Base-by-base conservation (phyloP, 768 basidiomycete species). In the Termitomyces eurrhizus region DNA sequence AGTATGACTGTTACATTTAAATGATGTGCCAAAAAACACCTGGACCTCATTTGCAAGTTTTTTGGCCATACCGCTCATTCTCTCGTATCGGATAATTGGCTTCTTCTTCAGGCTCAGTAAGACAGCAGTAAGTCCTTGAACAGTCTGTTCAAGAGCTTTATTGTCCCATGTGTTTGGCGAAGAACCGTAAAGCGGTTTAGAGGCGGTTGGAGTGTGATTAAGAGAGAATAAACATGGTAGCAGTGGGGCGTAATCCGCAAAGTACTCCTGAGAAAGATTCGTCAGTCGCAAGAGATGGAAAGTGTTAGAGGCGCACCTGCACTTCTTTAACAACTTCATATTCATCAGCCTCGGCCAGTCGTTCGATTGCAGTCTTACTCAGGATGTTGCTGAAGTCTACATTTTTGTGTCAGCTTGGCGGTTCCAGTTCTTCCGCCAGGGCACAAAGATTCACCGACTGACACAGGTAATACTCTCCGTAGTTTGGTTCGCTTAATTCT, bases 381-480 rank as follows among this genome's bases (percentile, higher is more conserved):
- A 99, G 73, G 44, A 92, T 86, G 68, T 95, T 98, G 76, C 95
- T 98, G 72, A 99, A 99, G 75, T 97, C 96, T 98, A 60, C 18
- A 52, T 49, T 52, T 57, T 51, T 53, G 37, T 54, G 56, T 67
- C 68, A 62, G 70, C 70, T 58, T n/a, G 37, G 57, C 56, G 41
- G 36, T 61, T 61, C 57, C 58, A 57, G 29, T 56, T 36, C 51
- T 57, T 61, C 58, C 64, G 70, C 62, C 55, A 58, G 64, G 65
- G 73, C 67, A 66, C 69, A 68, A 68, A 74, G 76, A 83, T 78
- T 82, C 85, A 90, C 88, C 82, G 80, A 93, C 96, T 90, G 85
- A 98, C 96, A 99, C 71, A 99, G 78, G 82, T 96, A 98, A 77
- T 99, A 99, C 77, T 95, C 94, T 72, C 95, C 95, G 68, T 98